Evolutionary conservation across 192 early-diverging fungal genomes (phyloP), one percentile per base, ranked within the genome.

Genomic region (Coemansia sp.): DNA sequence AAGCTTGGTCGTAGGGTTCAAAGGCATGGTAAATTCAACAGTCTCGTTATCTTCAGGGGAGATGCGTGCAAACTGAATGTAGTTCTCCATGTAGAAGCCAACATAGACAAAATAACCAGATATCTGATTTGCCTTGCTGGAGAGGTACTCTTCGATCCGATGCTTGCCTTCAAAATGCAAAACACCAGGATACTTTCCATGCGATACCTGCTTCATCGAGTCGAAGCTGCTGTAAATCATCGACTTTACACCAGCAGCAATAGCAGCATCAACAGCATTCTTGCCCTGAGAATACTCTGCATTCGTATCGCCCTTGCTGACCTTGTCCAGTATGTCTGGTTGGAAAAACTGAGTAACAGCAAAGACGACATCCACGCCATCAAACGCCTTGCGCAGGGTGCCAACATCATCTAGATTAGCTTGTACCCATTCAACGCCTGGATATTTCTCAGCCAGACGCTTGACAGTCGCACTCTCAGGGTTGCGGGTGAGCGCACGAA

Each of bases 21-120:
- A 49, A 3, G 76, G 70, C 12, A 66, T n/a, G 0, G 66, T 45
- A 23, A 79, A 79, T 47, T 79, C 76, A 15, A 79, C 56, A 2
- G 76, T 72, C 5, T 47, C 21, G 51, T 52, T 60, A 48, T 79
- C 76, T 17, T 69, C 76, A 2, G 65, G 58, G 10, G 70, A 72
- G 27, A 79, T 58, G 29, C 67, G 70, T 14, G 66, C 29, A 56
- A 65, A 72, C 27, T 47, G 29, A 5, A 58, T 56, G 45, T 55
- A 78, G 45, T 78, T 78, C 11, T 73, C 70, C 70, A 79, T 72
- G 45, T 79, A 79, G 39, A 52, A 57, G 3, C 70, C 76, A 25
- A 66, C 32, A 25, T 63, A 58, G 41, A 79, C 19, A 14, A 66
- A 43, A 37, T 58, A 69, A 2, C 69, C 65, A 5, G 41, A 21